phyloP scores from a whole-genome alignment of 1,284 basidiomycete genomes.

The Moesziomyces parantarcticus region DNA sequence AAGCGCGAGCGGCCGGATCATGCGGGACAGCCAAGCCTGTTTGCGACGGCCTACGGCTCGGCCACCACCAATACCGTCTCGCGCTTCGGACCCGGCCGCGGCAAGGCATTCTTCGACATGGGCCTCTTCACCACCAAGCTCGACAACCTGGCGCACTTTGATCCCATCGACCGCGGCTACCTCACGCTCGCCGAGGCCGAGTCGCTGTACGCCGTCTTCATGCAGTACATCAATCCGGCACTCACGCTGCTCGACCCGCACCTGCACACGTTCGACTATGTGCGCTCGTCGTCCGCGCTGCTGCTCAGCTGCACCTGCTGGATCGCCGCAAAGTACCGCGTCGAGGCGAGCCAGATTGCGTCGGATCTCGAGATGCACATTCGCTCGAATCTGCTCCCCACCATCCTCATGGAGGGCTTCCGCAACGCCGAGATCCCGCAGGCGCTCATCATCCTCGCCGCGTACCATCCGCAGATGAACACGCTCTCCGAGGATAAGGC shows the following conservation, averaged over 20 bases:
- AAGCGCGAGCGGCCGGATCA: constrained; percentile 1
- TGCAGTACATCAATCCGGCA: constrained; percentile 47
- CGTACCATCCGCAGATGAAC: constrained; percentile 50
- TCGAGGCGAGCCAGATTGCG: constrained; percentile 35
- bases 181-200: constrained; percentile 39
- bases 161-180: constrained; percentile 45
- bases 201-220: constrained; percentile 37
- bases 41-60: constrained; percentile 22
- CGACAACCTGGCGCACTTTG: constrained; percentile 41
- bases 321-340: constrained; percentile 45
- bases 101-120: constrained; percentile 45
- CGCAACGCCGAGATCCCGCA: constrained; percentile 47
- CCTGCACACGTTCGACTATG: constrained; percentile 51
- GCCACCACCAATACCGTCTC: constrained; percentile 31
- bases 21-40: constrained; percentile 16
- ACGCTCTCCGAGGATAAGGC: constrained; percentile 46
- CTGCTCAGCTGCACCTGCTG: constrained; percentile 47
- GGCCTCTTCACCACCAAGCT: constrained; percentile 46
- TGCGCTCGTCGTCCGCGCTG: constrained; percentile 41
- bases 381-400: constrained; percentile 28
- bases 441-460: constrained; percentile 40
- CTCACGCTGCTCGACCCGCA: constrained; percentile 54
- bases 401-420: constrained; percentile 47
- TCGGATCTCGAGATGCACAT: constrained; percentile 43
- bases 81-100: constrained; percentile 39